Evolutionary conservation across 805 yeast genomes (phyloP), one percentile per base, ranked within the genome.

Genomic region (Kluyveromyces aestuarii): DNA sequence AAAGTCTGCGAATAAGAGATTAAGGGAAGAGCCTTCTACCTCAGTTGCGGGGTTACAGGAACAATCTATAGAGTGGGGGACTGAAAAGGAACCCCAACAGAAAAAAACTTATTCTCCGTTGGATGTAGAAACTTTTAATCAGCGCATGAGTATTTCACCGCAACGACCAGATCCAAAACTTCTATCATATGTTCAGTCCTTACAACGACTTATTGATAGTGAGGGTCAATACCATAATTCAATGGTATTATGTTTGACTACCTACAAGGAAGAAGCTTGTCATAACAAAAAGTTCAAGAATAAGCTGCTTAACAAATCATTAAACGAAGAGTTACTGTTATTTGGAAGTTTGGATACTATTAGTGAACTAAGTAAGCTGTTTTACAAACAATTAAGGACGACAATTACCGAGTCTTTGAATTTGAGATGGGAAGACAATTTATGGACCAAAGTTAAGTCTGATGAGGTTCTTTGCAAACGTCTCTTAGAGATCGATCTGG

Each of bases 321-420:
- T 61, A 1, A 59, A 60, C 21, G 76, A 74, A 33, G 70, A 69
- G 47, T 41, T 67, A 6, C 47, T 68, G 8, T 52, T 76, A 1
- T 75, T 76, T 60, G 75, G 77, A 1, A 73, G 74, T 52, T 54
- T 73, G 37, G 70, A 63, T 14, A 65, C 72, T 1, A 64, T 76
- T 33, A 48, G 64, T 6, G 68, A 70, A 9, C 54, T 72, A 6
- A 68, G 73, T 50, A 58, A 61, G 14, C 48, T 68, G 4, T 63
- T 73, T 17, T 37, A 63, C 8, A 55, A 54, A 4, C 51, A 58
- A 3, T 27, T 55, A 13, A 48, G 44, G 16, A 44, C 45, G 9
- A 21, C 40, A 19, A 19, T 38, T 11, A 30, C 35, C 8, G 45
- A 43, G 14, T 17, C 17, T 6, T 7, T 43, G 27, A 30, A 27